phyloP scores from a whole-genome alignment of 768 basidiomycete species.

The Pseudohyphozyma bogoriensis region DNA sequence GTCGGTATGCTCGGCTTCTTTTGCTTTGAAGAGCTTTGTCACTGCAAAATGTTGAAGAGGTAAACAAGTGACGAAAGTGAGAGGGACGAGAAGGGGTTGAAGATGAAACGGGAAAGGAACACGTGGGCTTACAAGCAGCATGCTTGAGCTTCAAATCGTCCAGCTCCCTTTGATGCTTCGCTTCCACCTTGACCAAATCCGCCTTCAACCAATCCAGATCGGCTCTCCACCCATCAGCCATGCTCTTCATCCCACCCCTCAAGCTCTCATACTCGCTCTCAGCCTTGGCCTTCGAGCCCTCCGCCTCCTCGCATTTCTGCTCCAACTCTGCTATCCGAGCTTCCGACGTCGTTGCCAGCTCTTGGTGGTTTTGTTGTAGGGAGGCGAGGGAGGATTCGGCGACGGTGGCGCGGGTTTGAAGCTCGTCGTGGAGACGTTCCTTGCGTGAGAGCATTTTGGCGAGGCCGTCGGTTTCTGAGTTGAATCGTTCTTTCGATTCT shows the following conservation, averaged over 20 bases:
- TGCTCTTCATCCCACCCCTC: slow-evolving; percentile 59
- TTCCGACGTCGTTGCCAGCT: slow-evolving; percentile 61
- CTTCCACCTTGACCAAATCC: slow-evolving; percentile 66
- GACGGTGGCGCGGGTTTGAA: slow-evolving; percentile 72
- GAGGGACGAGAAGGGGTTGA: too few relatives aligned
- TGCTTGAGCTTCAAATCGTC: slow-evolving; percentile 64
- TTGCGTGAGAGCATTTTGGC: slow-evolving; percentile 82
- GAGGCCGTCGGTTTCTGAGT: slow-evolving; percentile 75
- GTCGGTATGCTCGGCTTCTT: not conserved
- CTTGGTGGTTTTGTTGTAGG: slow-evolving; percentile 62
- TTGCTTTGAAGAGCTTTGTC: not conserved
- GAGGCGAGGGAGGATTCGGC: slow-evolving; percentile 65
- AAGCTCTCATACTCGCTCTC: slow-evolving; percentile 74
- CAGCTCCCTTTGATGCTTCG: slow-evolving; percentile 52
- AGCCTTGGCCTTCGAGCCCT: slow-evolving; percentile 48
- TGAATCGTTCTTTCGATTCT: slow-evolving; percentile 68
- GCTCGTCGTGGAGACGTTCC: slow-evolving; percentile 77
- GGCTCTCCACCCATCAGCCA: slow-evolving; percentile 61
- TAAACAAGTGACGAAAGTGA: not conserved
- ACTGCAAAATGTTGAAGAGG: not conserved
- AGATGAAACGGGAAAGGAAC: not conserved
- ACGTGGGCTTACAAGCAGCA: slow-evolving; percentile 22
- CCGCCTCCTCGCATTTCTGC: not conserved
- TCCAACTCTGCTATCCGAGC: slow-evolving; percentile 62
- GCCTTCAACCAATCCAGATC: slow-evolving; percentile 62